A percentile compares a stretch with the other conserved stretches of the same genome.
These are phyloP conservation scores for Chloris gayana DNA, from an alignment of 176 grass and related monocot genomes.

Conservation along the genomic window DNA sequence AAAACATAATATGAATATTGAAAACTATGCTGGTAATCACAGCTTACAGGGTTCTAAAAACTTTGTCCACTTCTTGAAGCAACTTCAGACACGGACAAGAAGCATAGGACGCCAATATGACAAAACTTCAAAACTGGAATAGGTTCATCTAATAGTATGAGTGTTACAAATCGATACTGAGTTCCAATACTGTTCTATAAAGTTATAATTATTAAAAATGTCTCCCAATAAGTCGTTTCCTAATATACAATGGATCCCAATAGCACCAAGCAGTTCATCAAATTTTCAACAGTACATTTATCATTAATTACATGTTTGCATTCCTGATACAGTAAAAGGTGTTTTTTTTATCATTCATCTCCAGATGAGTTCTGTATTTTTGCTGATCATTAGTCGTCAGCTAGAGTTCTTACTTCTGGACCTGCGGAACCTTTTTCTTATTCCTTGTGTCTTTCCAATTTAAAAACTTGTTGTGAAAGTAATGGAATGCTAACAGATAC, in stretches of 20 bases:
- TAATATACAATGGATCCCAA: neutral
- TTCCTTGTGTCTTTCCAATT: neutral
- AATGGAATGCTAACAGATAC: no score
- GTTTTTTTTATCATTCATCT: no score
- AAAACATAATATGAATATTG: constrained; percentile 29
- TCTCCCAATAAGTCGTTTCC: neutral
- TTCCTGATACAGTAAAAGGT: no score
- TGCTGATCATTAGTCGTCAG: neutral
- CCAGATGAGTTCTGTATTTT: neutral
- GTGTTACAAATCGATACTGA: no score
- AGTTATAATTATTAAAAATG: neutral
- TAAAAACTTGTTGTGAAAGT: neutral
- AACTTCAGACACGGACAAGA: no score
- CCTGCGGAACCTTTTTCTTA: neutral
- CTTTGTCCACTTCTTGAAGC: no score
- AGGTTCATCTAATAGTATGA: neutral
- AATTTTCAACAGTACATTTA: neutral
- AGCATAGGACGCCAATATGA: neutral
- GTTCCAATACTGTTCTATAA: neutral
- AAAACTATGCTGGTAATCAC: no score
- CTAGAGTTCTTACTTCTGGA: neutral
- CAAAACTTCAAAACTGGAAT: constrained; percentile 3
- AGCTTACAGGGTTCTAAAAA: neutral
- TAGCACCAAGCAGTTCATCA: neutral
- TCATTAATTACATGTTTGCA: neutral